These are phyloP conservation scores for Linnemannia schmuckeri DNA, from an alignment of 192 early-diverging fungal genomes.

Conservation along the genomic window DNA sequence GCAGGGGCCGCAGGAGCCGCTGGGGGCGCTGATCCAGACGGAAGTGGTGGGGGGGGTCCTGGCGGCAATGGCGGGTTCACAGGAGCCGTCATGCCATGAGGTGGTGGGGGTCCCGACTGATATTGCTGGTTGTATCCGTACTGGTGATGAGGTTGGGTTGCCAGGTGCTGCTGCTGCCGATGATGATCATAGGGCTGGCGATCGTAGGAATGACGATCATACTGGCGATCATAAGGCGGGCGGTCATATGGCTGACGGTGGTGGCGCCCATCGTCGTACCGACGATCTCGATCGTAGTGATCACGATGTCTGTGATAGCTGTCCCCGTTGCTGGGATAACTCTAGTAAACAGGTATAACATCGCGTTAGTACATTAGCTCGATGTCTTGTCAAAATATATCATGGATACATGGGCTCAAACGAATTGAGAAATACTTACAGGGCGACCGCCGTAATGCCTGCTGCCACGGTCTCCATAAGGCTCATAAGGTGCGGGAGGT, in stretches of 20 bases:
- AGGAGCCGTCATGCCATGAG: slow-evolving; percentile 34
- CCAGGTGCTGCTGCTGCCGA: slow-evolving; percentile 29
- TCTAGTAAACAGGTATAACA: neutral
- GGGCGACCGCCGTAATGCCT: slow-evolving; percentile 40
- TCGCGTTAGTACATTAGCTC: neutral
- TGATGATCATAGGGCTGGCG: slow-evolving; percentile 30
- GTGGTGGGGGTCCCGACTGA: slow-evolving; percentile 40
- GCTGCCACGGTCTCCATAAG: slow-evolving; percentile 26
- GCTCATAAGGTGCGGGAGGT: slow-evolving; percentile 43
- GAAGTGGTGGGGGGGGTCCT: slow-evolving; percentile 46
- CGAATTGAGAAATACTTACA: slow-evolving; percentile 24
- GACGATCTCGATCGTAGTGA: neutral
- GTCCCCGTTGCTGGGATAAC: slow-evolving; percentile 8
- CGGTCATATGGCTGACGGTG: slow-evolving; percentile 22
- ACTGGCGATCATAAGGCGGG: slow-evolving; percentile 33
- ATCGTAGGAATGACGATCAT: slow-evolving; percentile 25
- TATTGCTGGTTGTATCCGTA: slow-evolving; percentile 47
- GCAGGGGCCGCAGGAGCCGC: slow-evolving; percentile 13
- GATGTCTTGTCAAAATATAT: neutral
- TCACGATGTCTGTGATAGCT: neutral
- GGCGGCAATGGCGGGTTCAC: slow-evolving; percentile 56
- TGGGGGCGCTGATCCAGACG: slow-evolving; percentile 29
- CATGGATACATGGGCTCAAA: neutral
- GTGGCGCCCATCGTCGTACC: slow-evolving; percentile 18
- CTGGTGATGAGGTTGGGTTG: slow-evolving; percentile 11